Base-by-base conservation (phyloP, 257 asterid species). In the Orobanche coerulescens region DNA sequence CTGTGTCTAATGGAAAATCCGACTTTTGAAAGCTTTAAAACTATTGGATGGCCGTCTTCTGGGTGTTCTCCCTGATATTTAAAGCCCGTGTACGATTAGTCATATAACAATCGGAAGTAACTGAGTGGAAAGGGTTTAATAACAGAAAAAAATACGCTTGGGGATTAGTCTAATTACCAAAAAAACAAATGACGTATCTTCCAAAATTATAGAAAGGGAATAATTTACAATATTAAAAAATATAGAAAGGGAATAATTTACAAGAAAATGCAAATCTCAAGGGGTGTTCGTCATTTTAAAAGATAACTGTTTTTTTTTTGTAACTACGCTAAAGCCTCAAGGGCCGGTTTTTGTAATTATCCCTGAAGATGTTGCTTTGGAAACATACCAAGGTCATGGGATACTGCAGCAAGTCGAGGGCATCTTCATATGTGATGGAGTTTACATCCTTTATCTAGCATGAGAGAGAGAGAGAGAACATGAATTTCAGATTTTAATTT, bases 21-120 rank as follows among this genome's bases (percentile, higher is more conserved):
- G 26, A 68, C 68, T 66, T 69, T 84, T 15, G 82, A 81, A 61
- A 83, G 83, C 82, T 59, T 84, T 70, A 92, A 26, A 51, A 81
- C 15, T 23, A 92, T 79, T 0, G 94, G 94, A 51, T 31, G 78
- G 71, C 67, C 81, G 57, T 85, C 94, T 15, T 76, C 82, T 36
- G 96, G 94, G 73, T 92, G 95, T 47, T 84, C 86, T 40, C 95
- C 98, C 98, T 92, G 67, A 63, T n/a, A 61, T 40, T 28, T 7
- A 66, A 30, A 66, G 11, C 19, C 22, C 66, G 39, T 40, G 50
- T 77, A 51, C 18, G 58, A 67, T 58, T 37, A 67, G 54, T 65
- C 19, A 13, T 65, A 65, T 16, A 58, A 54, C 40, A 58, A 28
- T 23, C 15, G 46, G 50, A 64, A 61, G 71, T 54, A 48, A 57